Base-by-base conservation (phyloP, 306 rosid species). In the Vigna nakashimae region DNA sequence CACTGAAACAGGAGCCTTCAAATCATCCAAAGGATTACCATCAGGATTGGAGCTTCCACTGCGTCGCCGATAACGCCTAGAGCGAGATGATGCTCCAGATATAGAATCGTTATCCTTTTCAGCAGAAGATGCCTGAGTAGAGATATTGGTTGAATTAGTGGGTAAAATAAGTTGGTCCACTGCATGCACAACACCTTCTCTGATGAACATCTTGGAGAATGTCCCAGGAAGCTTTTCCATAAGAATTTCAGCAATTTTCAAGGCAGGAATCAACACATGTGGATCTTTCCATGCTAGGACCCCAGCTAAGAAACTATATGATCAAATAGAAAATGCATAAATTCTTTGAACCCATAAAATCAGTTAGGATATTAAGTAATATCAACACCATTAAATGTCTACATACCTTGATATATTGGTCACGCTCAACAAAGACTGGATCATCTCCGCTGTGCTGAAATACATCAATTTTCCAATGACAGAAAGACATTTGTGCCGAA, bases 251-350 rank as follows among this genome's bases (percentile, higher is more conserved):
- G 99, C 89, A 88, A 96, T 93, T 89, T 96, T 98, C 80, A 96
- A 91, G 55, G 99, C 92, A 67, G 99, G 99, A 70, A 91, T 80
- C 84, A 93, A 68, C 36, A 93, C 98, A 46, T 90, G 94, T 24
- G 99, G 96, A 86, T 96, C 99, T 87, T 96, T 96, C 93, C 98
- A 96, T 56, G 99, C 94, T 79, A 96, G 86, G 71, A 96, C 98
- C 38, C 99, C 98, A 38, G 99, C 98, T 86, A 96, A 79, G 79
- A 96, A 93, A 89, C 99, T 96, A 66, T n/a, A n/a, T n/a, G n/a
- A 88, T 64, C 84, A 84, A 70, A 70, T 46, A 55, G 46, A 64
- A 63, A 75, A 80, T 24, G 30, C 18, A 71, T 71, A 68, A 85
- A 80, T 51, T 40, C 36, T 60, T 65, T 13, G 62, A 73, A 53